A percentile compares a stretch with the other conserved stretches of the same genome.
Conservation (phyloP, 352 stramenopile genomes). For the Phytophthora constricta region DNA sequence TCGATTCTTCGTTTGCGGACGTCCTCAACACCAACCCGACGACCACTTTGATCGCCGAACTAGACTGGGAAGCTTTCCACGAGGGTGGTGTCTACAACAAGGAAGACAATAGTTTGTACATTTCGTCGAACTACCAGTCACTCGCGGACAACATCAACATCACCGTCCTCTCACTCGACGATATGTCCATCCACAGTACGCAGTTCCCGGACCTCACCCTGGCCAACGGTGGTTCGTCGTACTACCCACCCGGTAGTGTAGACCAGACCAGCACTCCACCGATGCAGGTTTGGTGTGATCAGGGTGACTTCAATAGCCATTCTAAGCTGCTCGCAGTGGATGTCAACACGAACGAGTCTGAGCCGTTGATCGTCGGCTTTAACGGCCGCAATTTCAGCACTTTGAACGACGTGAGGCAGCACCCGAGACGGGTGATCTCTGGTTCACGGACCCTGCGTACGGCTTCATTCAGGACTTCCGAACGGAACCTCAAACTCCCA, state of each 20-base stretch:
- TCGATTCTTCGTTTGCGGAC: constrained; percentile 19
- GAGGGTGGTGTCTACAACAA: constrained; percentile 32
- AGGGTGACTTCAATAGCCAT: constrained; percentile 21
- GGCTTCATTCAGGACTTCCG: constrained; percentile 28
- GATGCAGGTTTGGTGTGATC: constrained; percentile 31
- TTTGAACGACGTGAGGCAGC: constrained; percentile 30
- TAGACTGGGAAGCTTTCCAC: constrained; percentile 28
- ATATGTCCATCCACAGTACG: constrained; percentile 21
- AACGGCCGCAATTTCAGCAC: constrained; percentile 31
- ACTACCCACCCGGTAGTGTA: constrained; percentile 15
- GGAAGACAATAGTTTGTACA: constrained; percentile 26
- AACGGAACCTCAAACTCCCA: constrained; percentile 12
- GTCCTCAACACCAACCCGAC: constrained; percentile 15
- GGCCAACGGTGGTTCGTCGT: constrained; percentile 26
- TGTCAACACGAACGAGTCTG: constrained; percentile 27
- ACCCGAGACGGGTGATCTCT: constrained; percentile 28
- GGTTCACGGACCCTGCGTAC: constrained; percentile 27
- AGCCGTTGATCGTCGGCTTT: constrained; percentile 22
- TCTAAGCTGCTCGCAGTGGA: constrained; percentile 24
- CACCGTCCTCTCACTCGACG: constrained; percentile 23
- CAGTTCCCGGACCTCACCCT: constrained; percentile 18
- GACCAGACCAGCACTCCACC: constrained; percentile 21
- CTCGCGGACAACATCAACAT: constrained; percentile 28
- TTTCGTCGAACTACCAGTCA: constrained; percentile 28
- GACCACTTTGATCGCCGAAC: constrained; percentile 5